Evolutionary conservation across 306 rosid genomes (phyloP).

Genomic region (Cercis canadensis): DNA sequence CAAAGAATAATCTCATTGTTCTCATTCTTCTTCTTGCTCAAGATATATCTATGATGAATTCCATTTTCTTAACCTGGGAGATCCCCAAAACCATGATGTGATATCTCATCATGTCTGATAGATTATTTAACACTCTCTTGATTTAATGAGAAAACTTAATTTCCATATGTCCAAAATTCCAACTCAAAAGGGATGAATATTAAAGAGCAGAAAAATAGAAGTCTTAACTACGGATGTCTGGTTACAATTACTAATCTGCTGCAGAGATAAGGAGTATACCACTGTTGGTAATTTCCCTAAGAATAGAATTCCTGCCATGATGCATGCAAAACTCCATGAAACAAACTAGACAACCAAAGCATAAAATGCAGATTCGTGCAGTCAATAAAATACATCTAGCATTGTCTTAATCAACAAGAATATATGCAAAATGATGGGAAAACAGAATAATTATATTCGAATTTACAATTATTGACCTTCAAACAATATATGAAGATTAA

Average conservation of each 20-base stretch:
- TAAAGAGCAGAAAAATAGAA: background rate
- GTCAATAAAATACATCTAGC: no score
- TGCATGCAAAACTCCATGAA: no score
- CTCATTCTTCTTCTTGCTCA: background rate
- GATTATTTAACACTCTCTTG: slow-evolving; percentile 14
- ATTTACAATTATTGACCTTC: no score
- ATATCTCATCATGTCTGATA: slow-evolving; percentile 14
- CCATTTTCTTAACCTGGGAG: slow-evolving; percentile 23
- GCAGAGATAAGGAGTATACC: no score
- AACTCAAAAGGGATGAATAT: background rate
- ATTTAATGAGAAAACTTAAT: slow-evolving; percentile 17
- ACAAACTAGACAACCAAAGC: no score
- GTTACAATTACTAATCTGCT: no score
- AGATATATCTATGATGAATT: slow-evolving; percentile 9
- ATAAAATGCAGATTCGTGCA: no score
- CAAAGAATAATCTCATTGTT: background rate
- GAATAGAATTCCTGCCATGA: no score
- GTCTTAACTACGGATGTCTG: background rate
- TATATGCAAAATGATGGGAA: no score
- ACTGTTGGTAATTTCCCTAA: background rate
- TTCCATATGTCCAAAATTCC: background rate
- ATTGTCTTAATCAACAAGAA: no score
- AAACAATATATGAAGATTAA: no score
- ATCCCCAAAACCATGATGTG: slow-evolving; percentile 18
- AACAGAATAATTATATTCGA: no score